Evolutionary conservation across 1,284 basidiomycete species (phyloP), one percentile per base, ranked within the genome.

Genomic region (Irpex lacteus): DNA sequence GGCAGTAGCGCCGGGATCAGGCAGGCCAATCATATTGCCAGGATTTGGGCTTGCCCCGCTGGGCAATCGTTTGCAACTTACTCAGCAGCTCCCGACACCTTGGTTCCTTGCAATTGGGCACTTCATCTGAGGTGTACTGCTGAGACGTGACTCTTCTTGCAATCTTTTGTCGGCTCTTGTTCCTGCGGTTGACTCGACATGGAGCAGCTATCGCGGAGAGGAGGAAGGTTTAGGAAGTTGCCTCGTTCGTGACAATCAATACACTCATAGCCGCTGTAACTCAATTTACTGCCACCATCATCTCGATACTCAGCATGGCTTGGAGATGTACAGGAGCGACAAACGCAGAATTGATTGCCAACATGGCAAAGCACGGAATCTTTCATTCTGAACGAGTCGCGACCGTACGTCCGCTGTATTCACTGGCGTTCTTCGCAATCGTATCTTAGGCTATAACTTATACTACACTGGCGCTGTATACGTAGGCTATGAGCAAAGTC

Each of bases 271-370:
- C n/a, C 32, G 21, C 9, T 56, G 9, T 56, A 36, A 56, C 21
- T 26, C 54, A n/a, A n/a, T 56, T 36, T 56, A 21, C 54, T 36
- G 9, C 19, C 11, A 37, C 54, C 26, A 26, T 26, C 26, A 26
- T 26, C 54, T 56, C 9, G 13, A 21, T n/a, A 52, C 40, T 44
- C 15, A 66, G 36, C 21, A 77, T 96, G 94, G 94, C 94, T 34
- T 96, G 94, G 93, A 81, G 82, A 32, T 92, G 89, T 73, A 83
- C 80, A 59, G 94, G 92, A 44, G 75, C 70, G 15, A 85, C 85
- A 3, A 95, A 95, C 71, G 71, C 76, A 15, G 90, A 93, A 67
- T 85, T 96, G 50, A 80, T 96, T 65, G 65, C 77, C 18, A 95
- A 95, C 74, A 79, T 96, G 81, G 70, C 74, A 1, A 76, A 70